Conservation (phyloP, 2,329 filamentous ascomycete genomes). For the Xenoacremonium recifei region DNA sequence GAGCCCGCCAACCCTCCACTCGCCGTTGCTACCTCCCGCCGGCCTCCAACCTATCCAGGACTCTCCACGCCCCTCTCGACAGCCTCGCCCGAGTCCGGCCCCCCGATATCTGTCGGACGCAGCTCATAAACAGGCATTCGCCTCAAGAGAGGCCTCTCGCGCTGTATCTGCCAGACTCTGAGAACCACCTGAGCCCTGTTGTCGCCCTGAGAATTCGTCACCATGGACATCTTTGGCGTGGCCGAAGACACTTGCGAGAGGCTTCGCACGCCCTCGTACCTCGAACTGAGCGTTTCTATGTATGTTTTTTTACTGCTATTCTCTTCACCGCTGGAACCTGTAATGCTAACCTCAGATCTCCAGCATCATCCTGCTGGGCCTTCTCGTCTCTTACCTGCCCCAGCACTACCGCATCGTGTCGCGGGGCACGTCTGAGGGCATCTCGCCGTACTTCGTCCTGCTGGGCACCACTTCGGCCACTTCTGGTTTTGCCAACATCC, state of each 20-base stretch:
- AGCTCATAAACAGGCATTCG: too few species aligned
- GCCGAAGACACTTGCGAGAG: constrained; percentile 42
- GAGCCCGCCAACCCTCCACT: neutral
- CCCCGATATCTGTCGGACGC: too few species aligned
- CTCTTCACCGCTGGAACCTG: too few species aligned
- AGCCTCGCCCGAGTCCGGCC: too few species aligned
- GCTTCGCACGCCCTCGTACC: constrained; percentile 51
- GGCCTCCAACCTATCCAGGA: neutral
- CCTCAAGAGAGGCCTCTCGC: too few species aligned
- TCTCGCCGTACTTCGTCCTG: constrained; percentile 92
- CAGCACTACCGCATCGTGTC: constrained; percentile 91
- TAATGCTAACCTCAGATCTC: constrained; percentile 5
- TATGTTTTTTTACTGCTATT: constrained; percentile 36
- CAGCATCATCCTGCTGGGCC: constrained; percentile 78
- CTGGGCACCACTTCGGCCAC: constrained; percentile 90
- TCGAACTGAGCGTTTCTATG: constrained; percentile 58
- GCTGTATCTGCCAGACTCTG: too few species aligned
- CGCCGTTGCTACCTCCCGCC: neutral
- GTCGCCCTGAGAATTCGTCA: too few species aligned
- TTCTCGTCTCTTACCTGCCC: constrained; percentile 89
- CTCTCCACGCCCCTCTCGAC: constrained; percentile 16
- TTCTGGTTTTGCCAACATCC: constrained; percentile 87
- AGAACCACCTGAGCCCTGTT: too few species aligned
- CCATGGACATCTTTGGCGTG: constrained; percentile 26
- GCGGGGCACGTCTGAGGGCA: constrained; percentile 83